phyloP scores from a whole-genome alignment of 2,329 filamentous ascomycete species.

The Colletotrichum gigasporum region DNA sequence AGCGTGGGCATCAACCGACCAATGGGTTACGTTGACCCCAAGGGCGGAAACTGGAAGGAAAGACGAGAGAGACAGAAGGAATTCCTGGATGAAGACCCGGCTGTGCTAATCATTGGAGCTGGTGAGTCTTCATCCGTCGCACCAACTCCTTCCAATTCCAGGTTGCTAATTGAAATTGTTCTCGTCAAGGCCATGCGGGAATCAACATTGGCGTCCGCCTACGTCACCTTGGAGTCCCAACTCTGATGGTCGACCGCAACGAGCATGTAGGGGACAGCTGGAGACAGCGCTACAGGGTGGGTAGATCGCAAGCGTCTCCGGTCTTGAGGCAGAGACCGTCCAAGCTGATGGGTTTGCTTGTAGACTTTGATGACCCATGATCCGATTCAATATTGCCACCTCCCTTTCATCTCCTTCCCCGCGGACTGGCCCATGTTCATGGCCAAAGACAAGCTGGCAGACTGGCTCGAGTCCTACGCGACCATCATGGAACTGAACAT shows the following conservation, averaged over 20 bases:
- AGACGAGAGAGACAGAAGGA: slow-evolving; percentile 56
- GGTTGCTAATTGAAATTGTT: no score
- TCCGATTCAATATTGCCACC: slow-evolving; percentile 68
- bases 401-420: slow-evolving; percentile 74
- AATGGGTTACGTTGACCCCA: slow-evolving; percentile 63
- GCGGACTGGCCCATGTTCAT: slow-evolving; percentile 75
- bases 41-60: slow-evolving; percentile 69
- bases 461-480: slow-evolving; percentile 75
- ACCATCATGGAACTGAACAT: slow-evolving; percentile 73
- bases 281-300: slow-evolving; percentile 62
- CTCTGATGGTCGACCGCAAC: slow-evolving; percentile 68
- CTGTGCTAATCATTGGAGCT: slow-evolving; percentile 63
- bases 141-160: neutral
- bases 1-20: slow-evolving; percentile 55
- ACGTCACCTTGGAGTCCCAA: slow-evolving; percentile 64
- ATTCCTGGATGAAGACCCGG: slow-evolving; percentile 61
- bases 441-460: slow-evolving; percentile 75
- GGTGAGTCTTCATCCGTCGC: slow-evolving; percentile 51
- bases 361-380: slow-evolving; percentile 73
- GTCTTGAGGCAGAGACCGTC: neutral
- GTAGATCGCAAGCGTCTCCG: neutral
- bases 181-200: slow-evolving; percentile 71
- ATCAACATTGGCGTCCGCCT: slow-evolving; percentile 66
- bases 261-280: slow-evolving; percentile 70
- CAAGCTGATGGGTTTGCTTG: no score